Base-by-base conservation (phyloP, 2,329 filamentous ascomycete genomes). In the Pseudocercospora pini-densiflorae region DNA sequence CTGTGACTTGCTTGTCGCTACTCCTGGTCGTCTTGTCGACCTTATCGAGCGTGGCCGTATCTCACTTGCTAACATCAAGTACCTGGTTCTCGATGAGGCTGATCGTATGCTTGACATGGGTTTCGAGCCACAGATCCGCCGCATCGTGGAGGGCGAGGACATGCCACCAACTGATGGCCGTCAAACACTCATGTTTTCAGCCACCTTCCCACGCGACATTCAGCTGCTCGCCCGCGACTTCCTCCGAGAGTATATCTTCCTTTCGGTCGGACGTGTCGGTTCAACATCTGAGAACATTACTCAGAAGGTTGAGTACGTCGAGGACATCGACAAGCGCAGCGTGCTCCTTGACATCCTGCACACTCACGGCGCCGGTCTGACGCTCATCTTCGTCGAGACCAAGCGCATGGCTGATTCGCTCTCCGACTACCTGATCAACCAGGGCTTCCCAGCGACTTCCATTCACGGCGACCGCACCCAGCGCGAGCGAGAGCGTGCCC, bases 101-200 rank as follows among this genome's bases (percentile, higher is more conserved):
- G 95, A 99, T 86, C 95, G 95, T 81, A 99, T 99, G 95, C 87
- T 99, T 87, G 95, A 99, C 88, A 99, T 99, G 95, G 95, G 95
- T 95, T 99, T 99, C 87, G 95, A 99, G 86, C 95, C 95, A 77
- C 95, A 99, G 85, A 99, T 99, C 79, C 94, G 95, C 77, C 92
- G 94, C 76, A 98, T 99, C 77, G 95, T 99, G 54, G 94, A 98
- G 83, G 93, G 93, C 68, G 95, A 98, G 84, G 95, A 99, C 77
- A 99, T 99, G 95, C 95, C 95, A 65, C 81, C 82, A 61, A 92
- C 94, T 68, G 84, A 89, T 72, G 85, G 87, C 75, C 94, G 95
- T 78, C 95, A 99, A 84, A 99, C 95, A 63, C 94, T 99, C 86
- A 99, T 99, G 95, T 99, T 99, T 81, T 99, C 95, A 47, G 95